Conservation (phyloP, 345 rosid genomes). For the Pistacia atlantica region DNA sequence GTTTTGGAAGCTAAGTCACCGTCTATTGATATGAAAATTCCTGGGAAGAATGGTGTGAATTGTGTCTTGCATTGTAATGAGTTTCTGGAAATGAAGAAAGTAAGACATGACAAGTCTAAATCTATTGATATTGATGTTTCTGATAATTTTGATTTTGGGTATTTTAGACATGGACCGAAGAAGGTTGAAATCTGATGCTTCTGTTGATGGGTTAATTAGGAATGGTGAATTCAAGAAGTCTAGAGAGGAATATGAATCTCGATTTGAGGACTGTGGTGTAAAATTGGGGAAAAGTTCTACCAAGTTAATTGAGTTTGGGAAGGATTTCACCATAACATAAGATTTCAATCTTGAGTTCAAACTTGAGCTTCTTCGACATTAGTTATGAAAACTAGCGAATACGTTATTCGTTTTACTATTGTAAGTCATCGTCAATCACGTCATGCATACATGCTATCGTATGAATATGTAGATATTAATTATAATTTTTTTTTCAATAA, state of each 20-base stretch:
- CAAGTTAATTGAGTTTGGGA: slow-evolving; percentile 32
- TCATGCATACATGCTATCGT: no score
- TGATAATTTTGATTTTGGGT: slow-evolving; percentile 73
- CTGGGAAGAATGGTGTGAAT: slow-evolving; percentile 36
- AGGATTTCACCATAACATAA: slow-evolving; percentile 21
- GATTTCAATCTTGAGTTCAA: background rate
- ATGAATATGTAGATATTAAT: no score
- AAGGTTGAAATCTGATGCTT: slow-evolving; percentile 52
- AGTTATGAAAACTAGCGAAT: no score
- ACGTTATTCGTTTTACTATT: no score
- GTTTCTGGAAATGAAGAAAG: slow-evolving; percentile 34
- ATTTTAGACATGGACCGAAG: slow-evolving; percentile 66
- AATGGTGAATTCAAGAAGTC: slow-evolving; percentile 41
- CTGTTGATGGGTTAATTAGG: slow-evolving; percentile 46
- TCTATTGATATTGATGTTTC: slow-evolving; percentile 39
- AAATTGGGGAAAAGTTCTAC: slow-evolving; percentile 42
- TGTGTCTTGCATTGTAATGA: slow-evolving; percentile 33
- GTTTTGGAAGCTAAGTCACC: slow-evolving; percentile 68
- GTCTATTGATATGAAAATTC: slow-evolving; percentile 47
- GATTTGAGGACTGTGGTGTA: slow-evolving; percentile 35
- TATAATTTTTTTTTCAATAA: no score
- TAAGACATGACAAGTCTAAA: slow-evolving; percentile 31
- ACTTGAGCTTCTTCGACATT: no score
- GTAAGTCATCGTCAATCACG: no score
- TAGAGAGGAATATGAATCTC: slow-evolving; percentile 34